Evolutionary conservation across 768 basidiomycete genomes (phyloP), one percentile per base, ranked within the genome.

Genomic region (Kwoniella newhampshirensis): DNA sequence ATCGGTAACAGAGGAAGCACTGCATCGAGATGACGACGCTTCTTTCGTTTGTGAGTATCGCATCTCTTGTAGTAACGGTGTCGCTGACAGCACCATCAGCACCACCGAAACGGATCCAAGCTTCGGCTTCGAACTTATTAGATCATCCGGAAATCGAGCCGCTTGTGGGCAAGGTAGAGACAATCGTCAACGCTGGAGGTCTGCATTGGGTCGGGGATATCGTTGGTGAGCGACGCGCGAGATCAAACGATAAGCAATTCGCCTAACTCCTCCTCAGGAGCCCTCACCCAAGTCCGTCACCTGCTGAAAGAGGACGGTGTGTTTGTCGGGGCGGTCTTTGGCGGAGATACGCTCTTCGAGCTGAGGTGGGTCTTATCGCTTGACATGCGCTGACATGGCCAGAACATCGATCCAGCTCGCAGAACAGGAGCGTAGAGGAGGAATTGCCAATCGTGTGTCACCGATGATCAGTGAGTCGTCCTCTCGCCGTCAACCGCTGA

Each of bases 151-250:
- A 80, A 18, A 78, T 97, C 11, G 79, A 81, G 4, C 84, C 80
- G 2, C 35, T 70, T 18, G 43, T 26, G 8, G 82, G 87, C 59
- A 89, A 90, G 13, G 87, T 93, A 71, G 94, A 98, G 70, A 91
- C 89, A 17, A 84, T 97, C 43, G 85, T 96, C 23, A 93, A 91
- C 12, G 93, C 90, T 72, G 81, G 96, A 3, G 87, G 86, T 65
- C 81, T 98, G 40, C 96, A 99, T 62, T 99, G 96, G 96, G 84
- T 96, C 12, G 98, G 98, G 66, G 96, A 99, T 78, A 82, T 99
- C 5, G 94, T 92, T 59, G 91, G 93, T 89, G 28, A 25, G 81
- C 66, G 28, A 55, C 17, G 21, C 13, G 4, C 21, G 21, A 30
- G 28, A 7, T 35, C 0, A 20, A 28, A 2, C 37, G 49, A 30